Evolutionary conservation across 495 filamentous ascomycete genomes (phyloP).

Genomic region (Lasiosphaeria miniovina): DNA sequence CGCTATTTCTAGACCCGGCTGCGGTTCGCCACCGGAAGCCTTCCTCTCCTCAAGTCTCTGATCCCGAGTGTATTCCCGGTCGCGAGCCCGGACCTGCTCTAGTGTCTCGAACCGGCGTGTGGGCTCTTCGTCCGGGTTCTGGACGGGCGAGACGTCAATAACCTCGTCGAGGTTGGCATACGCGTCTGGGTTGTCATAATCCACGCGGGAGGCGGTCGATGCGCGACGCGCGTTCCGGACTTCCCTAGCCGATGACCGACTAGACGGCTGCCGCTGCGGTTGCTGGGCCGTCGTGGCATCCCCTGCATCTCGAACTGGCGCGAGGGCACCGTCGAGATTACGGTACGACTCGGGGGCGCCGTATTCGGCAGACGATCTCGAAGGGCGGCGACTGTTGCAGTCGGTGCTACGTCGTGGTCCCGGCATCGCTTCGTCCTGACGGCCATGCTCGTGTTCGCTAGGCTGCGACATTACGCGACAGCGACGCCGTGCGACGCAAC

Average conservation of each 20-base stretch:
- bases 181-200: constrained; percentile 45
- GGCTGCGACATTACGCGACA: neutral
- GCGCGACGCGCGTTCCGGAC: neutral
- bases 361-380: constrained; percentile 10
- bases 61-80: constrained; percentile 22
- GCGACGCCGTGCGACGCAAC: neutral
- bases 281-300: neutral
- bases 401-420: neutral
- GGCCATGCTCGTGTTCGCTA: neutral
- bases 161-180: constrained; percentile 51
- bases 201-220: constrained; percentile 9
- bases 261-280: neutral
- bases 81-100: constrained; percentile 26
- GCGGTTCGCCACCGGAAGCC: neutral
- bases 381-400: neutral
- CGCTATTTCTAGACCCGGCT: neutral
- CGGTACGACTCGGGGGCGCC: constrained; percentile 13
- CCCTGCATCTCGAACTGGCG: neutral
- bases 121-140: constrained; percentile 41
- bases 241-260: neutral
- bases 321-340: constrained; percentile 14
- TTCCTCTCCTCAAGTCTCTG: constrained; percentile 4
- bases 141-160: constrained; percentile 41
- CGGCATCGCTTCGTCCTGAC: neutral
- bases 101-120: constrained; percentile 27